Base-by-base conservation (phyloP, 495 filamentous ascomycete species). In the Recurvomyces mirabilis region DNA sequence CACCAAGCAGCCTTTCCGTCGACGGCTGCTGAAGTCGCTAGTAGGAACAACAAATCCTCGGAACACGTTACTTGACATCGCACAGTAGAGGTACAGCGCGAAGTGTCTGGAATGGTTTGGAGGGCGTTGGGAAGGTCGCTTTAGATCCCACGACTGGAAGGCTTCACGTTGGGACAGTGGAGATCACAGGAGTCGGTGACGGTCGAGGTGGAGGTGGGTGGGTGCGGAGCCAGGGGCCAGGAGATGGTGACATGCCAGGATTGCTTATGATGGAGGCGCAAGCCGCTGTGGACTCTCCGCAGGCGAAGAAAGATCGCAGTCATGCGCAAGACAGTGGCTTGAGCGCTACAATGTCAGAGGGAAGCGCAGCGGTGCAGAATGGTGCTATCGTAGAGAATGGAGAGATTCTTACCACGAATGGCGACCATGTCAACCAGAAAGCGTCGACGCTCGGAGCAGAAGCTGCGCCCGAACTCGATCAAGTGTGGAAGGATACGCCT, bases 221-320 rank as follows among this genome's bases (percentile, higher is more conserved):
- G 41, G 52, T 22, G 40, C 51, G 29, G 52, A 34, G 43, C 20
- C 20, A 30, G 42, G 50, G 43, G 37, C n/a, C n/a, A n/a, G n/a
- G n/a, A n/a, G 30, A 34, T 44, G 56, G 52, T 45, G 57, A 41
- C 51, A 66, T 66, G 63, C 63, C 61, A 28, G 63, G 63, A 17
- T 28, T 54, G 37, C 33, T 63, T 32, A 53, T 47, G 36, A 66
- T 63, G 61, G 54, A 58, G 32, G 36, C 57, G 25, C 49, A 53
- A 41, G 49, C 51, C 39, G 55, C 51, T 38, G 43, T 51, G 4
- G 49, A 36, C 30, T 26, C 50, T 38, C 53, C 41, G 51, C 54
- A 58, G 39, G 39, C 39, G 42, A 49, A 50, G 41, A 54, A 50
- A 32, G 41, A 41, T 23, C 40, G 41, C 4, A 54, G 46, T 31